These are phyloP conservation scores for Fomitopsis schrenkii DNA, from an alignment of 1,284 basidiomycete genomes.

Conservation along the genomic window DNA sequence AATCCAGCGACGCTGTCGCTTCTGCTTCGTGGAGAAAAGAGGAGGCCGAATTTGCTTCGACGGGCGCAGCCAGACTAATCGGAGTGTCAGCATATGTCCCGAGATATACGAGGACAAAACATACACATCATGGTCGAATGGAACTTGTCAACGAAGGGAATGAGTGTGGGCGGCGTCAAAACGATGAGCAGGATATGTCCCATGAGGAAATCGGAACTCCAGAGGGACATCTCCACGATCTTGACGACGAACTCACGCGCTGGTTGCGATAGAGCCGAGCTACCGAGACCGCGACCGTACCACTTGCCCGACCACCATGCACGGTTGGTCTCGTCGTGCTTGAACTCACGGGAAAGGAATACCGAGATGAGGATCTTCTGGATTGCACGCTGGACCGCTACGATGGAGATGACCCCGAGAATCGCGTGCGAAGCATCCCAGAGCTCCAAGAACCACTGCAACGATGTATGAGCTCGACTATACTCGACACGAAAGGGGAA, in stretches of 20 bases:
- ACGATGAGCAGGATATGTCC: constrained; percentile 83
- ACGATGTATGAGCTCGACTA: constrained; percentile 13
- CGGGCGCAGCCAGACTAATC: constrained; percentile 79
- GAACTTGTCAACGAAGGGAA: constrained; percentile 83
- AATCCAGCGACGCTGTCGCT: constrained; percentile 88
- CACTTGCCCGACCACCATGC: constrained; percentile 99
- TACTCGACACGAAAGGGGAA: constrained; percentile 19
- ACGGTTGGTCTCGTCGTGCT: constrained; percentile 94
- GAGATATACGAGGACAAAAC: constrained; percentile 28
- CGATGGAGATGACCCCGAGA: constrained; percentile 80
- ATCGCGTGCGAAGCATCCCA: constrained; percentile 97
- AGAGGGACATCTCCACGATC: constrained; percentile 93
- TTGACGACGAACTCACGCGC: constrained; percentile 96
- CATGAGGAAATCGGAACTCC: constrained; percentile 87
- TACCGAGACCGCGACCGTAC: constrained; percentile 89
- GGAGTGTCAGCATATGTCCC: neutral
- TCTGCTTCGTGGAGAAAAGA: constrained; percentile 92
- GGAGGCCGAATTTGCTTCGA: constrained; percentile 94
- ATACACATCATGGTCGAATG: constrained; percentile 89
- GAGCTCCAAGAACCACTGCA: constrained; percentile 92
- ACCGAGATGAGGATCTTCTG: constrained; percentile 93
- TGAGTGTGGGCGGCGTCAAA: constrained; percentile 78
- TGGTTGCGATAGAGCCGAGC: constrained; percentile 87
- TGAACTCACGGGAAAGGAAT: constrained; percentile 92
- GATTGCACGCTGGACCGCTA: constrained; percentile 86